phyloP scores from a whole-genome alignment of 345 rosid genomes.

The Heritiera fomes region DNA sequence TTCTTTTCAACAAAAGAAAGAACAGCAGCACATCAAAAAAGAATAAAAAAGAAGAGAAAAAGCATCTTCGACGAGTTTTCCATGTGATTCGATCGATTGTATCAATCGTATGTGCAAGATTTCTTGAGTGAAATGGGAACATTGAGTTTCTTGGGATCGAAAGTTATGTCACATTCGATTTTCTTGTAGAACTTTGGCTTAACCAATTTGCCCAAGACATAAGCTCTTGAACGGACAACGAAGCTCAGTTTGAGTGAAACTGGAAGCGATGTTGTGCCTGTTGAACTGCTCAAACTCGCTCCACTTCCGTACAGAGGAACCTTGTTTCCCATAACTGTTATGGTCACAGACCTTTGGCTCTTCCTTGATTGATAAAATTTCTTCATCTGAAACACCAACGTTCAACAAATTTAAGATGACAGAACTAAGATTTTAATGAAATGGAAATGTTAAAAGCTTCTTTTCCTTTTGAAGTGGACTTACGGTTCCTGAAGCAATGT shows the following conservation, averaged over 20 bases:
- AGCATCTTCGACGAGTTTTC: not conserved
- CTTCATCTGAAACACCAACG: conserved; percentile 55
- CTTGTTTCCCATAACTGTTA: conserved; percentile 59
- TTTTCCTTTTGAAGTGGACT: conserved; percentile 25
- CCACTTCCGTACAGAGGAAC: conserved; percentile 92
- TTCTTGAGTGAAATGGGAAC: conserved; percentile 63
- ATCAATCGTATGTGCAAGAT: conserved; percentile 56
- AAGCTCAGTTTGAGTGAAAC: conserved; percentile 63
- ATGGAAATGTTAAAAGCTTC: not conserved
- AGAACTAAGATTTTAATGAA: not conserved
- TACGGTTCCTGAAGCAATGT: conserved; percentile 79
- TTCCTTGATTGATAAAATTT: conserved; percentile 83
- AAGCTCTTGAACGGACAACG: conserved; percentile 68
- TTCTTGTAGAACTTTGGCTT: conserved; percentile 74
- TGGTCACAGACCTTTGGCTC: conserved; percentile 58
- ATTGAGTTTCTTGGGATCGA: conserved; percentile 64
- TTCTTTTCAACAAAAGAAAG: conserved; percentile 3
- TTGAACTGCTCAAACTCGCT: conserved; percentile 61
- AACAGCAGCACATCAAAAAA: not conserved
- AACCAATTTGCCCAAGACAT: conserved; percentile 87
- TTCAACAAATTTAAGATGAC: conserved; percentile 6
- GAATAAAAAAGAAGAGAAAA: not conserved
- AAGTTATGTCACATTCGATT: conserved; percentile 61
- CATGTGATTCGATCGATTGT: not conserved
- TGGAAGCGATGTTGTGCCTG: conserved; percentile 52